Evolutionary conservation across 2,329 filamentous ascomycete genomes (phyloP).

Genomic region (Colletotrichum salicis): DNA sequence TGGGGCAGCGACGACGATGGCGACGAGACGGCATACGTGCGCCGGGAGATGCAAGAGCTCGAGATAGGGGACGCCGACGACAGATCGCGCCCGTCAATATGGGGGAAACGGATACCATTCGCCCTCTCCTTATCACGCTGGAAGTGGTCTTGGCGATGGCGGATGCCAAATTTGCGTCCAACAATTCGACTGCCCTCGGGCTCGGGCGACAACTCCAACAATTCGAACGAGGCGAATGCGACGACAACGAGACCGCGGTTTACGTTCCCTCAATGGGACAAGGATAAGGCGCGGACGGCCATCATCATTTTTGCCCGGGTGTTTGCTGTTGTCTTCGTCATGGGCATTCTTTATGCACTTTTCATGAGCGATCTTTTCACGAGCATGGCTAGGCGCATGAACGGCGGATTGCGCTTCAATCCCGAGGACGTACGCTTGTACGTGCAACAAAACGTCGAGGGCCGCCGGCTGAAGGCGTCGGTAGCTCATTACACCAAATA

Average conservation of each 20-base stretch:
- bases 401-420: constrained; percentile 77
- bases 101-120: constrained; percentile 67
- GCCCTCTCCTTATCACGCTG: constrained; percentile 63
- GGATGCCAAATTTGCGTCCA: constrained; percentile 59
- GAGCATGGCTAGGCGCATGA: constrained; percentile 69
- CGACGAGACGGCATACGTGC: constrained; percentile 72
- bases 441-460: constrained; percentile 78
- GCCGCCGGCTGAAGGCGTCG: constrained; percentile 75
- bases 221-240: constrained; percentile 38
- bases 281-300: constrained; percentile 42
- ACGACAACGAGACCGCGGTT: constrained; percentile 39
- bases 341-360: constrained; percentile 83
- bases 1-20: constrained; percentile 61
- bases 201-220: constrained; percentile 41
- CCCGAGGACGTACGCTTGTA: constrained; percentile 83
- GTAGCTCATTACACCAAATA: constrained; percentile 82
- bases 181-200: constrained; percentile 60
- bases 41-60: constrained; percentile 88
- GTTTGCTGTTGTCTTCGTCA: constrained; percentile 78
- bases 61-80: constrained; percentile 78
- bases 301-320: constrained; percentile 77
- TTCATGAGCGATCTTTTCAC: constrained; percentile 88
- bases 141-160: constrained; percentile 66
- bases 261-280: constrained; percentile 23
- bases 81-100: constrained; percentile 55